Evolutionary conservation across 2,329 filamentous ascomycete species (phyloP), one percentile per base, ranked within the genome.

Genomic region (Coniella vitis): DNA sequence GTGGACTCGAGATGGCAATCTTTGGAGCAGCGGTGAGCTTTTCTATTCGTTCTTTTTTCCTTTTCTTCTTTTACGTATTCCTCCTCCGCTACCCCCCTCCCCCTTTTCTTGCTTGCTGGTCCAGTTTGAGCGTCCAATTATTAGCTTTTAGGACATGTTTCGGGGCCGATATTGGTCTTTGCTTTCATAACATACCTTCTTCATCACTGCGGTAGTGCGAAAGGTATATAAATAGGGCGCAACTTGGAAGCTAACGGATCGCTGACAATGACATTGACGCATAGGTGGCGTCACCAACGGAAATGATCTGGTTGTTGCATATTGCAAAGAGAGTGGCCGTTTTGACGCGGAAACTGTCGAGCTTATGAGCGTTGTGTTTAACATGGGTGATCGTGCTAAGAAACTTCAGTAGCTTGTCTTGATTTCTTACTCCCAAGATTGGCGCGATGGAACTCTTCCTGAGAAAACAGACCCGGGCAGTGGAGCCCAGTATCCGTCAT

Each of bases 201-300:
- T 10, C 10, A 5, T 10, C 10, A 10, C 25, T 29, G 25, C 10
- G 25, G 25, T 5, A 10, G 7, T 14, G 13, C 34, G 13, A 36
- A 16, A 7, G 34, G n/a, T 16, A 14, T 4, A 7, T 36, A 5
- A 13, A 36, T 36, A 13, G n/a, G n/a, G n/a, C n/a, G n/a, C n/a
- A n/a, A 36, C 14, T 14, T 5, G 4, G 34, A 36, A 14, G 34
- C 4, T 36, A 31, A 32, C 7, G 21, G 40, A n/a, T 21, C 32
- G 40, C 29, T 42, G 17, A 42, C 13, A 8, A 22, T 10, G 34
- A 36, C 13, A 20, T 9, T 2, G 5, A 12, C 7, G 25, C n/a
- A 7, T 35, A 75, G 73, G 73, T n/a, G 74, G 73, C 44, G 62
- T 79, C 46, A 79, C 75, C 12, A 78, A 78, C 52, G 75, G 75